These are phyloP conservation scores for Penicillium concentricum DNA, from an alignment of 2,329 filamentous ascomycete genomes.

Conservation along the genomic window DNA sequence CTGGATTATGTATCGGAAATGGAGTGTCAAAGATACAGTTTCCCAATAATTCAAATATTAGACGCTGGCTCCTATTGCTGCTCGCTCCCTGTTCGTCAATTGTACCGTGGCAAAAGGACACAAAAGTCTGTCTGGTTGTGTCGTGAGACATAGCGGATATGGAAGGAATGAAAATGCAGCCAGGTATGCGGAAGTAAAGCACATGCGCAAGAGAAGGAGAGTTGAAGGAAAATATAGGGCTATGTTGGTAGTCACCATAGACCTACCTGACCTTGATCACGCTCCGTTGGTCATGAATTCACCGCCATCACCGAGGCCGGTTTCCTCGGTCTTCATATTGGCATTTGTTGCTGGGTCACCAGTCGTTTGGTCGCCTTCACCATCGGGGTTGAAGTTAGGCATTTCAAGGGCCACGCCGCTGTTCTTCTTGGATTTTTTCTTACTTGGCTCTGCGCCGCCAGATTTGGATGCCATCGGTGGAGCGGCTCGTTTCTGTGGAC, in stretches of 20 bases:
- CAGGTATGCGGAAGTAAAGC: not conserved
- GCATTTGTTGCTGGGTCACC: slow-evolving; percentile 21
- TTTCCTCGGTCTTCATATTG: slow-evolving; percentile 2
- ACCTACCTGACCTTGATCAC: not conserved
- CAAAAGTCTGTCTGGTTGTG: not conserved
- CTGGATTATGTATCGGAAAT: not conserved
- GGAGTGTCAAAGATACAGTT: not conserved
- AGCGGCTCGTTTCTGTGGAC: slow-evolving; percentile 43
- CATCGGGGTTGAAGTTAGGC: slow-evolving; percentile 20
- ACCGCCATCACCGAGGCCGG: slow-evolving; percentile 34
- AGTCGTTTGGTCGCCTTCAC: slow-evolving; percentile 28
- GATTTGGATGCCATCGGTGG: slow-evolving; percentile 31
- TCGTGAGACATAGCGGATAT: not conserved
- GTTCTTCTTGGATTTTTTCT: slow-evolving; percentile 46
- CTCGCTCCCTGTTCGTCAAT: not conserved
- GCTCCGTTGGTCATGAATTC: slow-evolving; percentile 5
- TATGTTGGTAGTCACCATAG: slow-evolving; percentile 29
- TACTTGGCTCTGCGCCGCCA: slow-evolving; percentile 37
- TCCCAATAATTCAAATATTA: not conserved
- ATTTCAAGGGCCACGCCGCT: slow-evolving; percentile 33
- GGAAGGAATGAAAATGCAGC: not conserved
- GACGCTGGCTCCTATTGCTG: not conserved
- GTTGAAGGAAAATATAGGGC: not conserved
- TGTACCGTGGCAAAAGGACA: not conserved
- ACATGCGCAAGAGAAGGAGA: not conserved